Percentiles rank a stretch among this genome's conserved stretches.
phyloP scores from a whole-genome alignment of 768 basidiomycete genomes.

The Fistulinella prunicolor region DNA sequence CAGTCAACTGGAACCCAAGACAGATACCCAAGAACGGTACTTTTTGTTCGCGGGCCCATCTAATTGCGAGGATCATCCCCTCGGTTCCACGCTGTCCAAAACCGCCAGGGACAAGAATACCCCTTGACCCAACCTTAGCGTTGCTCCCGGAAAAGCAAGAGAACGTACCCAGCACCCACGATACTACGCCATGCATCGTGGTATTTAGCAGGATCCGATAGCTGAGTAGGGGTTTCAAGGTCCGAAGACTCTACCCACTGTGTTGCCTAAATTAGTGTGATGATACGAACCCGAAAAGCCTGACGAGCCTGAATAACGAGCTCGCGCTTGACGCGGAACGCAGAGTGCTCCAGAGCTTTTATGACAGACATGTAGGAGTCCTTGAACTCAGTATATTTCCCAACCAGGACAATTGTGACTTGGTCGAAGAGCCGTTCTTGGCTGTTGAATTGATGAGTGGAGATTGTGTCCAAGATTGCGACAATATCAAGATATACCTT shows the following conservation, averaged over 20 bases:
- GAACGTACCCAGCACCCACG: slow-evolving; percentile 78
- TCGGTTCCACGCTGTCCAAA: slow-evolving; percentile 93
- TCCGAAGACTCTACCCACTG: slow-evolving; percentile 98
- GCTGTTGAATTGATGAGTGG: slow-evolving; percentile 39
- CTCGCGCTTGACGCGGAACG: slow-evolving; percentile 86
- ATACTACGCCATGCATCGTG: slow-evolving; percentile 95
- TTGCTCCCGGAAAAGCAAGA: background rate
- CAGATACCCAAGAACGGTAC: slow-evolving; percentile 96
- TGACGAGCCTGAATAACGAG: slow-evolving; percentile 70
- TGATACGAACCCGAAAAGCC: background rate
- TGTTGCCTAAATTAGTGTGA: slow-evolving; percentile 5
- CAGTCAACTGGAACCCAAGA: slow-evolving; percentile 95
- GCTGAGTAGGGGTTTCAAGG: slow-evolving; percentile 78
- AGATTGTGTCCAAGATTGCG: background rate
- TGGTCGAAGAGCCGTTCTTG: slow-evolving; percentile 90
- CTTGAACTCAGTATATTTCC: slow-evolving; percentile 95
- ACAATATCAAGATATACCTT: slow-evolving; percentile 47
- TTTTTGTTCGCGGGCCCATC: slow-evolving; percentile 94
- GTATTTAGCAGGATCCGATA: slow-evolving; percentile 78
- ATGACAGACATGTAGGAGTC: slow-evolving; percentile 99
- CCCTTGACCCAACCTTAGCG: slow-evolving; percentile 45
- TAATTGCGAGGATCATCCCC: slow-evolving; percentile 98
- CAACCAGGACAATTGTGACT: slow-evolving; percentile 88
- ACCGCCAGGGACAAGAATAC: slow-evolving; percentile 96
- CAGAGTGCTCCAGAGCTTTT: slow-evolving; percentile 95